These are phyloP conservation scores for Nepenthes mirabilis DNA, from an alignment of 148 eudicot species.

Conservation along the genomic window DNA sequence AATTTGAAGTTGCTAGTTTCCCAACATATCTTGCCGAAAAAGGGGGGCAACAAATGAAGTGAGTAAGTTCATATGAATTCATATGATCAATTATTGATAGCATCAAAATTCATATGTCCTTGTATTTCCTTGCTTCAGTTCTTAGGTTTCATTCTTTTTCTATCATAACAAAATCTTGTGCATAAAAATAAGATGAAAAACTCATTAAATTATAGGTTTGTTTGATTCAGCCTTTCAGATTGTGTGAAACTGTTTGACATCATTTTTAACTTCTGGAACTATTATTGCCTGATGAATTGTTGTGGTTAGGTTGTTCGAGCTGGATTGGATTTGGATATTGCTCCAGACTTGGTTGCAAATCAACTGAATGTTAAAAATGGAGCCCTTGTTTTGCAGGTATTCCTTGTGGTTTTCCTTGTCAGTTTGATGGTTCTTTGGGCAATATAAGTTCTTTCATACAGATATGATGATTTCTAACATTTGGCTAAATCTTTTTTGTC, in stretches of 20 bases:
- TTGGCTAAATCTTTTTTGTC: background rate
- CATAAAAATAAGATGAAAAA: too few relatives aligned
- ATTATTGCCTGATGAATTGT: background rate
- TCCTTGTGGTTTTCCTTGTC: background rate
- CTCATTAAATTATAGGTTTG: background rate
- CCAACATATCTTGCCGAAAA: too few relatives aligned
- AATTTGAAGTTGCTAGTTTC: too few relatives aligned
- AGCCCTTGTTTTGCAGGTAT: slow-evolving; percentile 78
- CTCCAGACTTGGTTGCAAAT: slow-evolving; percentile 78
- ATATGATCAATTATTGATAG: too few relatives aligned
- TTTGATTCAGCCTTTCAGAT: background rate
- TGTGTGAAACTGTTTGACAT: background rate
- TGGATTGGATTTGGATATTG: slow-evolving; percentile 73
- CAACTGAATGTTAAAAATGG: slow-evolving; percentile 95
- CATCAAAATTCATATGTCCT: too few relatives aligned
- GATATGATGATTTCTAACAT: background rate
- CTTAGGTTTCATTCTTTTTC: too few relatives aligned
- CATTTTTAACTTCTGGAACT: background rate
- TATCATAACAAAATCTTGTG: too few relatives aligned
- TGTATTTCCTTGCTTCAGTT: too few relatives aligned
- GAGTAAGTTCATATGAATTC: too few relatives aligned
- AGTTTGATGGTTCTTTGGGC: background rate
- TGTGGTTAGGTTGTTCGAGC: slow-evolving; percentile 57
- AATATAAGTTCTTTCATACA: background rate
- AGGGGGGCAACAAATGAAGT: too few relatives aligned